phyloP scores from a whole-genome alignment of 1,139 yeast species.

The Meyerozyma carpophila region DNA sequence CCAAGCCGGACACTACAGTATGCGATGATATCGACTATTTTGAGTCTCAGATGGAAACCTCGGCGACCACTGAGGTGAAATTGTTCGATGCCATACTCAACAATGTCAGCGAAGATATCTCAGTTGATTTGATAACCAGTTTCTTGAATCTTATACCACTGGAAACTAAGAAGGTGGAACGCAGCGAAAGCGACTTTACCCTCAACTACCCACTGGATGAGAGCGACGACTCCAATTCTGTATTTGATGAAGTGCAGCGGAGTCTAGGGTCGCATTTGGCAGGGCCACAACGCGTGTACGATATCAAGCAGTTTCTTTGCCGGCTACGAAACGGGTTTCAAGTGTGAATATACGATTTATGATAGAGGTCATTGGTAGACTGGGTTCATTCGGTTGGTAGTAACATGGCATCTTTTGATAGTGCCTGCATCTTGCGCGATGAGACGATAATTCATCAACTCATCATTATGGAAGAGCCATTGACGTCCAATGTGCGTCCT shows the following conservation, averaged over 20 bases:
- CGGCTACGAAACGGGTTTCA: slow-evolving; percentile 9
- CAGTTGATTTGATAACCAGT: not conserved
- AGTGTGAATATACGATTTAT: slow-evolving; percentile 3
- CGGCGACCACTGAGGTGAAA: not conserved
- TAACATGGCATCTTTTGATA: no score
- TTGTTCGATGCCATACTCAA: not conserved
- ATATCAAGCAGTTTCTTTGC: slow-evolving; percentile 6
- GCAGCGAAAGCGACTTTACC: slow-evolving; percentile 9
- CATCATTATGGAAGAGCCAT: slow-evolving; percentile 43
- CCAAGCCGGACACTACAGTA: not conserved
- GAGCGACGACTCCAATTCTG: slow-evolving; percentile 7
- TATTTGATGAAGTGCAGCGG: slow-evolving; percentile 9
- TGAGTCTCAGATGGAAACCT: not conserved
- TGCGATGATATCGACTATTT: not conserved
- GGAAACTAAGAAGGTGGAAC: not conserved
- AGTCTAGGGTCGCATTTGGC: slow-evolving; percentile 9
- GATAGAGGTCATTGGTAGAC: not conserved
- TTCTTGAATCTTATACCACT: not conserved
- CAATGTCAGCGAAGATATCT: slow-evolving; percentile 1
- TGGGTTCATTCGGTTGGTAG: no score
- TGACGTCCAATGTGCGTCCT: slow-evolving; percentile 65
- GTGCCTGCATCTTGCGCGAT: not conserved
- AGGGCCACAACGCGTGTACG: slow-evolving; percentile 10
- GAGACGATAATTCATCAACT: slow-evolving; percentile 1
- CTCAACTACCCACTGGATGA: slow-evolving; percentile 7